phyloP scores from a whole-genome alignment of 228 moss, liverwort and hornwort species.

The Sphagnum fallax region DNA sequence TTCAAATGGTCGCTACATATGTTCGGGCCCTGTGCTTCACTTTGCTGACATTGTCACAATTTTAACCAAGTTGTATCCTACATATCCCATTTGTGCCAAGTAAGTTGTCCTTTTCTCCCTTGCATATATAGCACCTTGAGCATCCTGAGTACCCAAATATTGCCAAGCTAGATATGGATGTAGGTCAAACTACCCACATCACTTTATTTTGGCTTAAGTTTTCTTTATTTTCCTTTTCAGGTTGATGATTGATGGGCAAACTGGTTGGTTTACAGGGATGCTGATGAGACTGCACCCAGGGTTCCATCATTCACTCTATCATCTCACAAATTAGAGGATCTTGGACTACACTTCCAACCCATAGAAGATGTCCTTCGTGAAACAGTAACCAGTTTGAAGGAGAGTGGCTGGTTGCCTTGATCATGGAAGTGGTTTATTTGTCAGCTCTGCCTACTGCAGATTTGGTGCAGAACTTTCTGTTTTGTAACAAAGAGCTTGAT shows the following conservation, averaged over 20 bases:
- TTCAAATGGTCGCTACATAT: constrained; percentile 17
- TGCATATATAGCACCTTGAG: too few relatives aligned
- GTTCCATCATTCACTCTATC: constrained; percentile 14
- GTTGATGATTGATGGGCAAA: background rate
- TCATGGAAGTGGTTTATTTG: too few relatives aligned
- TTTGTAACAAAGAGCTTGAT: too few relatives aligned
- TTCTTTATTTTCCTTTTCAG: too few relatives aligned
- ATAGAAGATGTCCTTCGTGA: constrained; percentile 30
- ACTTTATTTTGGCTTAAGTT: too few relatives aligned
- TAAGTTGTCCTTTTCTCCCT: constrained; percentile 3
- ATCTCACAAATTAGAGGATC: constrained; percentile 29
- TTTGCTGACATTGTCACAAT: background rate
- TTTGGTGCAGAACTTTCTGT: too few relatives aligned
- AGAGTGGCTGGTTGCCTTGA: background rate
- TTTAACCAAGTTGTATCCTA: constrained; percentile 7
- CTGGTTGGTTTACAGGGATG: constrained; percentile 21
- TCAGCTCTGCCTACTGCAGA: too few relatives aligned
- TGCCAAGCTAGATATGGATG: background rate
- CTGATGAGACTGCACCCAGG: constrained; percentile 13
- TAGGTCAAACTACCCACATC: too few relatives aligned
- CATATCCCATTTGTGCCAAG: constrained; percentile 22
- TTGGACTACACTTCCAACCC: constrained; percentile 46
- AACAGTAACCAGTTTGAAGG: constrained; percentile 35
- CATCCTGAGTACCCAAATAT: background rate
- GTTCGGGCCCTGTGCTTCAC: background rate